Base-by-base conservation (phyloP, 176 grass and related monocot species). In the Elymus sibiricus region DNA sequence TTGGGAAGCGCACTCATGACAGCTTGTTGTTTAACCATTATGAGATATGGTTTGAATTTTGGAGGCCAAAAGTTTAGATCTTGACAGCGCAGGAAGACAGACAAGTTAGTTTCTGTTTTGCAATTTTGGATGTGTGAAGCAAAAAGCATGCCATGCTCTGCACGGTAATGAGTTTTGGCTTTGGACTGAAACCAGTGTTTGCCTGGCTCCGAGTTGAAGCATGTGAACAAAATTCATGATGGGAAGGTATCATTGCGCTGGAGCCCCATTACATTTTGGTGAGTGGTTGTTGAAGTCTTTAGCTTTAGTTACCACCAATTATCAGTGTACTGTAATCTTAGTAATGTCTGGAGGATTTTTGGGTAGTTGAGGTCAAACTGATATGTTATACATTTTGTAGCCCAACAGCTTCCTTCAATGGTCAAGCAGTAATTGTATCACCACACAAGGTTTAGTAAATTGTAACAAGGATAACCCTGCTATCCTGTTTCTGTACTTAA, bases 1-100 rank as follows among this genome's bases (percentile, higher is more conserved):
- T 91, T 26, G 90, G 88, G 25, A 92, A 92, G 87, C 89, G 74
- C 59, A 95, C 90, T 70, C 94, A 98, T 86, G 97, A 98, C 81
- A 98, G 97, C 49, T 90, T 98, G 77, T 74, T 98, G 72, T 98
- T 98, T 82, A 98, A 94, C 87, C 97, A 95, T 89, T 98, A 94
- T 4, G 97, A 98, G 89, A 92, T 93, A 4, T 98, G 94, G 97
- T 98, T 91, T 66, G 97, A 98, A 84, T 98, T 98, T 70, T 76
- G 70, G 69, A 95, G 88, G 53, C 44, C 86, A 43, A 89, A 92
- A 70, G 66, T 86, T 79, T 97, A 93, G 82, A 75, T 65, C 56
- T 56, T 67, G 26, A 42, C 64, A 47, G 78, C 61, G 3, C n/a
- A 83, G 11, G 22, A 72, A 76, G 55, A 70, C 44, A 78, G 10